Evolutionary conservation across 192 early-diverging fungal genomes (phyloP), one percentile per base, ranked within the genome.

Genomic region (Podila minutissima): DNA sequence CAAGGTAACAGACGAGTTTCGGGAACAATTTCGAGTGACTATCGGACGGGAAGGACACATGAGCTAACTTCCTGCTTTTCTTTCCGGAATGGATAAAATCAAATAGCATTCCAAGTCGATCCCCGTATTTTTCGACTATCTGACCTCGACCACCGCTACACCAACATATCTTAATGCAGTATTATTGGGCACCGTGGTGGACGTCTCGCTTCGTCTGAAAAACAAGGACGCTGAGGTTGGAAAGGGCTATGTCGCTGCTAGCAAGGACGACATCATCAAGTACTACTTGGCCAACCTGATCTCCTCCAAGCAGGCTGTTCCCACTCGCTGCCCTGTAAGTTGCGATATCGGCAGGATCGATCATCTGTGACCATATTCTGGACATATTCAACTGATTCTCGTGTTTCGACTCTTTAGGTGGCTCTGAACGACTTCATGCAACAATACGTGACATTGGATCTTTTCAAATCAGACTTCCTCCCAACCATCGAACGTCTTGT

Each of bases 401-500:
- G 41, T 51, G 69, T 69, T 59, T 70, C 77, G 7, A 46, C 65
- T 65, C 29, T 24, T 5, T 82, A 77, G 73, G 74, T 81, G 31
- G 75, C 89, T 20, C 86, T 94, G 41, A 74, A 88, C 29, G 86
- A 88, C 46, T 94, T 94, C 71, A 77, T 95, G 50, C 83, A 85
- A 19, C 53, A 51, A 17, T 88, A 77, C 51, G 82, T 95, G 13
- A 83, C 86, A 4, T 81, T 86, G 31, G 82, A 74, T 5, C 72
- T 84, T 46, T 92, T 94, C 55, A 84, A 86, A 28, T 46, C 59
- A 7, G 85, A 91, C 59, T 89, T 95, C 60, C 66, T 89, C 19
- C 83, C 92, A 26, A 83, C 88, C 46, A 84, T 94, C n/a, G 89
- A 94, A 49, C 90, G 92, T 53, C 88, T 95, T 79, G 86, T 95